phyloP scores from a whole-genome alignment of 495 filamentous ascomycete species.

The Endocarpon pusillum region DNA sequence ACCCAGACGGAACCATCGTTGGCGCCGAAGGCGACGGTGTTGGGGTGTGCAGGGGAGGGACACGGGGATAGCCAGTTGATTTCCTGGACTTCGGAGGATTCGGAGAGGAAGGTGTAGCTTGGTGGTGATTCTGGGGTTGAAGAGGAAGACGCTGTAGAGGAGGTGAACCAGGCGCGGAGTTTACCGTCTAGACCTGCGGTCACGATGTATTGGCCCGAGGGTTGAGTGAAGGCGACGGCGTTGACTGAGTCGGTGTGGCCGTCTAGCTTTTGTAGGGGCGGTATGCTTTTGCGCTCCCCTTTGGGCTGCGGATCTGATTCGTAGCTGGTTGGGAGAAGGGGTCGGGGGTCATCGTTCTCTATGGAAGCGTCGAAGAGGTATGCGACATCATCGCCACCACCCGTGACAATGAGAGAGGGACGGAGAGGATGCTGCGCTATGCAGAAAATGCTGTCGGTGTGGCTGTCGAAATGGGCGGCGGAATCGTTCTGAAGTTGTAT shows the following conservation, averaged over 20 bases:
- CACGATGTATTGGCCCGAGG: constrained; percentile 66
- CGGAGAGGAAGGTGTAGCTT: constrained; percentile 45
- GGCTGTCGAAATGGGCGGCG: constrained; percentile 73
- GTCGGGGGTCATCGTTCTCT: constrained; percentile 36
- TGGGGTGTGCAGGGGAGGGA: constrained; percentile 48
- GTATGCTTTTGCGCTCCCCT: constrained; percentile 39
- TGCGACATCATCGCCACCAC: constrained; percentile 67
- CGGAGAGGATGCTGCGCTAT: constrained; percentile 79
- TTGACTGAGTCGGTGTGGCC: constrained; percentile 88
- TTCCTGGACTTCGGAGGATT: constrained; percentile 76
- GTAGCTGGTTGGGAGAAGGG: constrained; percentile 58
- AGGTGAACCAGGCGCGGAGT: constrained; percentile 36
- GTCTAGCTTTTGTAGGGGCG: constrained; percentile 48
- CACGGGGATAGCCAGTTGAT: constrained; percentile 81
- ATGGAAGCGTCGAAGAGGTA: constrained; percentile 67
- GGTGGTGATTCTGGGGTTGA: constrained; percentile 8
- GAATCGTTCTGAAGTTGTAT: constrained; percentile 79
- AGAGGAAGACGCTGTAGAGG: too few relatives aligned
- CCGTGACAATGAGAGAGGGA: constrained; percentile 66
- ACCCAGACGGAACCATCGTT: constrained; percentile 94
- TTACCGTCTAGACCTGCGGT: constrained; percentile 76
- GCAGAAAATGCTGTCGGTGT: constrained; percentile 79
- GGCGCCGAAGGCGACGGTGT: constrained; percentile 79
- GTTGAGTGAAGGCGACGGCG: constrained; percentile 66
- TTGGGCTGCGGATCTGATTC: constrained; percentile 43